Conservation (phyloP, 495 filamentous ascomycete species). For the Xylaria palmicola region DNA sequence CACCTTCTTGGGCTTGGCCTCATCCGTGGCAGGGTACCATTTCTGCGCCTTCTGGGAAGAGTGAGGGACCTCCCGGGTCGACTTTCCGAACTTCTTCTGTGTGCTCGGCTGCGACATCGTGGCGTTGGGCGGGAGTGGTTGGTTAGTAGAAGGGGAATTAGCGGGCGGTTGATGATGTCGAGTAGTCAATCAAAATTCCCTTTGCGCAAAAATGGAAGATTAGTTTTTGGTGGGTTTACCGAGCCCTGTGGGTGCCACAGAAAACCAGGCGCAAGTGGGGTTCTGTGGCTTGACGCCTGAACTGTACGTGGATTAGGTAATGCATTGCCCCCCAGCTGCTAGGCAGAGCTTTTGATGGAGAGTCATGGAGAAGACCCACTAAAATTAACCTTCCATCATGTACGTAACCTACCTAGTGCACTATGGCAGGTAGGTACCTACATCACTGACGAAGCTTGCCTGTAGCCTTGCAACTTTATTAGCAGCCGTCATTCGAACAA, state of each 20-base stretch:
- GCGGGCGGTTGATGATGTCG: conserved; percentile 32
- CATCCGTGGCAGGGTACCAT: conserved; percentile 98
- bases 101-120: conserved; percentile 67
- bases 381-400: no score
- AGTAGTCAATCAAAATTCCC: conserved; percentile 31
- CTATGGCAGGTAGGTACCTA: no score
- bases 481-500: not conserved
- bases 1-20: conserved; percentile 89
- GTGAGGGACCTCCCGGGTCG: conserved; percentile 83
- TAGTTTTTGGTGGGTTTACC: conserved; percentile 38
- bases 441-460: conserved; percentile 31
- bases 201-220: conserved; percentile 36
- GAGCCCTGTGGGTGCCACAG: conserved; percentile 35
- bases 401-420: no score
- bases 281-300: conserved; percentile 28
- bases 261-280: conserved; percentile 16
- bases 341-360: conserved; percentile 9
- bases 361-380: not conserved
- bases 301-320: no score
- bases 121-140: conserved; percentile 37
- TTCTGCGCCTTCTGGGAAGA: conserved; percentile 90
- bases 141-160: conserved; percentile 37
- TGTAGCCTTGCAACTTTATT: conserved; percentile 25
- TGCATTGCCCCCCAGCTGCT: no score
- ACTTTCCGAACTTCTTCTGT: conserved; percentile 98